Conservation (phyloP, 1,284 basidiomycete species). For the Leucoagaricus sp. region DNA sequence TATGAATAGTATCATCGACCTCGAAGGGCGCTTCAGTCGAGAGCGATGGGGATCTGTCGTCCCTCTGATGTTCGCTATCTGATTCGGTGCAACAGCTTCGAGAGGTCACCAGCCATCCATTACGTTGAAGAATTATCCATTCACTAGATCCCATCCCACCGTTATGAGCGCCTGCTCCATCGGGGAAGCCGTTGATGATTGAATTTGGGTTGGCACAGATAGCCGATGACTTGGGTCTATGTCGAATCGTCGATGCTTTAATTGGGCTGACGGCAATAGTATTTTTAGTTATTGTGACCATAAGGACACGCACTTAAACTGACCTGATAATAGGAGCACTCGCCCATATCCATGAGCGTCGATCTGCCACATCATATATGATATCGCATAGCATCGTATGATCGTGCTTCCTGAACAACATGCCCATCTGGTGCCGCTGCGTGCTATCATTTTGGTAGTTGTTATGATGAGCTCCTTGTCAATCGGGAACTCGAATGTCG, state of each 20-base stretch:
- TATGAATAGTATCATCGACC: not conserved
- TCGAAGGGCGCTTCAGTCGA: not conserved
- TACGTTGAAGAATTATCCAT: too few species aligned
- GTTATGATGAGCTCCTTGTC: not conserved
- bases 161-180: not conserved
- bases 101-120: not conserved
- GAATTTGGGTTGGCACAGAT: not conserved
- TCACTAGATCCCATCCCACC: not conserved
- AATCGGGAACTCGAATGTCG: constrained; percentile 1
- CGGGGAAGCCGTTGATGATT: not conserved
- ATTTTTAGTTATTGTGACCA: not conserved
- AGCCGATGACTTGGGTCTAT: not conserved
- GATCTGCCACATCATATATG: constrained; percentile 3
- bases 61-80: not conserved
- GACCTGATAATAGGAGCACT: not conserved
- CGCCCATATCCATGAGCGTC: not conserved
- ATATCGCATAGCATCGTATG: constrained; percentile 1
- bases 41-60: not conserved
- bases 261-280: not conserved
- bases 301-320: not conserved
- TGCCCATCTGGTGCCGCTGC: constrained; percentile 3
- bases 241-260: not conserved
- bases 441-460: not conserved
- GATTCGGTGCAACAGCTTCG: not conserved
- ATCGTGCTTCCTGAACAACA: not conserved